Evolutionary conservation across 352 stramenopile genomes (phyloP).

Genomic region (Phytophthora citricola): DNA sequence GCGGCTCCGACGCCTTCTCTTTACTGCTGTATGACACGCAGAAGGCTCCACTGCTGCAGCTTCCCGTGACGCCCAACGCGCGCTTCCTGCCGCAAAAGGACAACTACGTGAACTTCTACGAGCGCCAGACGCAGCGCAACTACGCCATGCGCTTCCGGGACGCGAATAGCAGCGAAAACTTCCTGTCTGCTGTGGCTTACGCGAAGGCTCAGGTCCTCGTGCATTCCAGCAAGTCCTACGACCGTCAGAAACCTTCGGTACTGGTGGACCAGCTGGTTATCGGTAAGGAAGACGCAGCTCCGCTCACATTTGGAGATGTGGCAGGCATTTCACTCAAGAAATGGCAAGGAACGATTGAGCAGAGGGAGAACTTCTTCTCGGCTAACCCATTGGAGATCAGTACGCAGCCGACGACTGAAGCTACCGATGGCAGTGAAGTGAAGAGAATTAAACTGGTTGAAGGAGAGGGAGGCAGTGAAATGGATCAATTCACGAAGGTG

Average conservation of each 20-base stretch:
- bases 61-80: conserved; percentile 41
- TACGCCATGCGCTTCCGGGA: conserved; percentile 86
- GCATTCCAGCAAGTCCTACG: conserved; percentile 28
- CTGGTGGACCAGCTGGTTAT: conserved; percentile 58
- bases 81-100: conserved; percentile 75
- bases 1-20: conserved; percentile 38
- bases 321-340: conserved; percentile 58
- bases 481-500: conserved; percentile 39
- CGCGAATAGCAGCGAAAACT: conserved; percentile 35
- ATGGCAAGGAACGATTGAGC: conserved; percentile 48
- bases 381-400: conserved; percentile 63
- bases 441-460: conserved; percentile 54
- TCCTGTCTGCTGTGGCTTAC: conserved; percentile 60
- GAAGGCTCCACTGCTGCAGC: conserved; percentile 66
- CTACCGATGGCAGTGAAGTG: conserved; percentile 42
- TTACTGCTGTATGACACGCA: conserved; percentile 78
- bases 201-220: conserved; percentile 62
- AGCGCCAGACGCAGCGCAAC: conserved; percentile 53
- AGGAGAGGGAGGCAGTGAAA: conserved; percentile 3
- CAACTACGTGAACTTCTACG: conserved; percentile 78
- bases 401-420: conserved; percentile 30
- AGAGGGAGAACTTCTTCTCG: conserved; percentile 50
- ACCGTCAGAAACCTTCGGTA: conserved; percentile 24
- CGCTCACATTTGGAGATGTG: conserved; percentile 51
- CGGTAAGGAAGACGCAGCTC: conserved; percentile 49